These are phyloP conservation scores for Paraphaeosphaeria sporulosa DNA, from an alignment of 2,329 filamentous ascomycete species.

Conservation along the genomic window DNA sequence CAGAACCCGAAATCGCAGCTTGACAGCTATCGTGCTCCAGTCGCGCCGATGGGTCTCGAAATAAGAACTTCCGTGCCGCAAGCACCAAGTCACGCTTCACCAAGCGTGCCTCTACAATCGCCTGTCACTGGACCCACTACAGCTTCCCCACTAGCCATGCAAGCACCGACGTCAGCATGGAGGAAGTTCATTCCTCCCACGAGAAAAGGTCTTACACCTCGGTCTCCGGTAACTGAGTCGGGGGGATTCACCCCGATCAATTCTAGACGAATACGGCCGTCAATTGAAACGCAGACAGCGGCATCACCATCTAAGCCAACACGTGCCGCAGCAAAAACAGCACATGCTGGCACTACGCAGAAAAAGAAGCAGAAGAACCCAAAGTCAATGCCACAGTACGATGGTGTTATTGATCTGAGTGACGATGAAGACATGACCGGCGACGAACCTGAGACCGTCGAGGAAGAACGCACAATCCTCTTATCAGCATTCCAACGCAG, in stretches of 20 bases:
- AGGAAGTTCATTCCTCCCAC: not conserved
- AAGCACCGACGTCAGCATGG: not conserved
- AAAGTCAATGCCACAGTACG: not conserved
- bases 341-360: not conserved
- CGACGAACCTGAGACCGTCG: not conserved
- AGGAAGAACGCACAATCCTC: not conserved
- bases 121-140: not conserved
- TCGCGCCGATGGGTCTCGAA: slow-evolving; percentile 10
- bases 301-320: not conserved
- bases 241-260: not conserved
- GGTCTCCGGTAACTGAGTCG: not conserved
- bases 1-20: slow-evolving; percentile 19
- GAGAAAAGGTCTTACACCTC: not conserved
- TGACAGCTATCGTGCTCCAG: slow-evolving; percentile 17
- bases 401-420: not conserved
- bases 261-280: not conserved
- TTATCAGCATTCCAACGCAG: not conserved
- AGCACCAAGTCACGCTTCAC: not conserved
- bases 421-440: not conserved
- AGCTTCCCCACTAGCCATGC: not conserved
- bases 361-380: not conserved
- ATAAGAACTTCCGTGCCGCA: not conserved
- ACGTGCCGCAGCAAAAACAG: not conserved
- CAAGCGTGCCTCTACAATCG: not conserved
- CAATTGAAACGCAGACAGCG: not conserved